A percentile compares a stretch with the other conserved stretches of the same genome.
phyloP scores from a whole-genome alignment of 345 rosid species.

The Salix purpurea region DNA sequence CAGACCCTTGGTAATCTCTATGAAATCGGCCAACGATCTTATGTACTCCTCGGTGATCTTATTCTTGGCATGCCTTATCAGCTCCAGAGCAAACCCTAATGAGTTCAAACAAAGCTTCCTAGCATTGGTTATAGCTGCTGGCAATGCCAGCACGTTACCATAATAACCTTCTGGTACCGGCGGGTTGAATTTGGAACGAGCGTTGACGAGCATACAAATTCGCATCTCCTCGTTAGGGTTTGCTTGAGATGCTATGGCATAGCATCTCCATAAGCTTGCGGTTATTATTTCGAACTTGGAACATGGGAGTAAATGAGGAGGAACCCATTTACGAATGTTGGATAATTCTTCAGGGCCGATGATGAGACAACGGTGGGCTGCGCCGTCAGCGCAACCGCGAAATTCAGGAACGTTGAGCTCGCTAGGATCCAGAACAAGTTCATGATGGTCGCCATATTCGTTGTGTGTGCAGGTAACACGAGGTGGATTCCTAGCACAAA shows the following conservation, averaged over 20 bases:
- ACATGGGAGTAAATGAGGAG: background rate
- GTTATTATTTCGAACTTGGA: conserved; percentile 20
- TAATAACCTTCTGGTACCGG: conserved; percentile 26
- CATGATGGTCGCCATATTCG: background rate
- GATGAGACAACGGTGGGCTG: conserved; percentile 5
- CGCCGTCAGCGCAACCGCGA: background rate
- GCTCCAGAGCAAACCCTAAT: conserved; percentile 29
- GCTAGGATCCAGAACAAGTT: background rate
- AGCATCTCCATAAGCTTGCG: conserved; percentile 30
- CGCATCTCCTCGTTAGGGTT: conserved; percentile 12
- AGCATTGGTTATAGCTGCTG: conserved; percentile 27
- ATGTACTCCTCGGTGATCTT: conserved; percentile 20
- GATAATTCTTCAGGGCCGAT: conserved; percentile 12
- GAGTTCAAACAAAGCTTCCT: conserved; percentile 15
- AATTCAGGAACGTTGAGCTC: conserved; percentile 1
- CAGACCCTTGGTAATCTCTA: conserved; percentile 14
- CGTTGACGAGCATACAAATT: background rate
- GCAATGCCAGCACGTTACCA: conserved; percentile 36
- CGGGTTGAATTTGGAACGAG: background rate
- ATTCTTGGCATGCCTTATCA: conserved; percentile 26
- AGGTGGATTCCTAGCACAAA: conserved; percentile 12
- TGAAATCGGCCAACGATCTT: conserved; percentile 12
- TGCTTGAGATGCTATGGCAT: conserved; percentile 1
- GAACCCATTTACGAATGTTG: background rate
- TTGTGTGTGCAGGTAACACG: conserved; percentile 14